These are phyloP conservation scores for Pseudopyricularia javanii DNA, from an alignment of 2,329 filamentous ascomycete genomes.

Conservation along the genomic window DNA sequence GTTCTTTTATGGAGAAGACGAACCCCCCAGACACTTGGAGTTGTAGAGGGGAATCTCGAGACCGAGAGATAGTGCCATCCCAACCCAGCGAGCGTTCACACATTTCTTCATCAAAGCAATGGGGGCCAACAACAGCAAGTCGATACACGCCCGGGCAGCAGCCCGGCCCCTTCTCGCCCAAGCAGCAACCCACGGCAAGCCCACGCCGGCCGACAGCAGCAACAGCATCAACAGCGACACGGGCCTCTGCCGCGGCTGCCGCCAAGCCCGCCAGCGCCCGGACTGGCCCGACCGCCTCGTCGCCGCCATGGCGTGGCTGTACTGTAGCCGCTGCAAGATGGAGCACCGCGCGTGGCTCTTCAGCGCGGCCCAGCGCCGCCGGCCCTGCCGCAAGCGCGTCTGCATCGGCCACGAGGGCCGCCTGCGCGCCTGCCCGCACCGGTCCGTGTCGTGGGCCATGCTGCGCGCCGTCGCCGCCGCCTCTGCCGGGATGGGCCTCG, in stretches of 20 bases:
- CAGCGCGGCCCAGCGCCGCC: not conserved
- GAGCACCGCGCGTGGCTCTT: not conserved
- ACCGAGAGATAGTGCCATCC: too few relatives aligned
- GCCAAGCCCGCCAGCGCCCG: not conserved
- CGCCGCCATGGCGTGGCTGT: not conserved
- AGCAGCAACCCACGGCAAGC: too few relatives aligned
- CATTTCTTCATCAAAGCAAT: too few relatives aligned
- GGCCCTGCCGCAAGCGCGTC: not conserved
- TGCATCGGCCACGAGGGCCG: not conserved
- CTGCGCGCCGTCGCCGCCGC: not conserved
- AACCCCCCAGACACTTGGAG: too few relatives aligned
- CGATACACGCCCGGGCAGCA: not conserved
- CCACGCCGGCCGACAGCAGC: too few relatives aligned
- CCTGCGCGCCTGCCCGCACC: not conserved
- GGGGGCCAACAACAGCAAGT: constrained; percentile 1
- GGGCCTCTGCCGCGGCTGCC: not conserved
- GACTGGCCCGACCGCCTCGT: not conserved
- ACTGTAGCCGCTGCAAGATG: not conserved
- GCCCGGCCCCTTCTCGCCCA: not conserved
- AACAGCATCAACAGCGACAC: too few relatives aligned
- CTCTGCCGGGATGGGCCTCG: not conserved
- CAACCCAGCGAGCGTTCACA: too few relatives aligned
- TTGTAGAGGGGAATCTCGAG: too few relatives aligned
- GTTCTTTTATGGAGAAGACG: too few relatives aligned
- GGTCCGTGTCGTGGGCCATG: not conserved